Conservation (phyloP, 768 basidiomycete genomes). For the Tylopilus cervinicoccineus region DNA sequence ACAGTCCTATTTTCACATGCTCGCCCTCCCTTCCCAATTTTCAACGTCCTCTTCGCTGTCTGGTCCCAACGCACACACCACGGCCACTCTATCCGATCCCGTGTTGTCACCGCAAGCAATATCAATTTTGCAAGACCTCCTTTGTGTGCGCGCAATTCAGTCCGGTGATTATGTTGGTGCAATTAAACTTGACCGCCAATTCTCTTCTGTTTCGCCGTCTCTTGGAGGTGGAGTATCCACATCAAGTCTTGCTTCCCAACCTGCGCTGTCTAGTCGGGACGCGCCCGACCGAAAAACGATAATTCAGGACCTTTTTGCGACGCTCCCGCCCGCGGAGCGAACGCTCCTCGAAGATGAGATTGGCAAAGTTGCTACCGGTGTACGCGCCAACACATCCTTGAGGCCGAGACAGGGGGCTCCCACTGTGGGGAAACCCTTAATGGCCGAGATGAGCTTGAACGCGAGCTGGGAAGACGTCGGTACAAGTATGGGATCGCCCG, state of each 20-base stretch:
- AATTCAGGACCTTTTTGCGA: slow-evolving; percentile 64
- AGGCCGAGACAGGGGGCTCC: slow-evolving; percentile 3
- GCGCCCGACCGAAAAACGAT: slow-evolving; percentile 54
- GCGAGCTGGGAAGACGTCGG: slow-evolving; percentile 65
- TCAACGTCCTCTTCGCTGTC: slow-evolving; percentile 30
- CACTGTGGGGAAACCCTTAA: slow-evolving; percentile 20
- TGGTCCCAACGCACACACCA: background rate
- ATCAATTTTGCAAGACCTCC: slow-evolving; percentile 68
- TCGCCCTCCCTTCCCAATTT: slow-evolving; percentile 50
- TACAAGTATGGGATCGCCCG: slow-evolving; percentile 15
- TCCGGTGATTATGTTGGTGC: slow-evolving; percentile 68
- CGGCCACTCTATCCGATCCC: background rate
- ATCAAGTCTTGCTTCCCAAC: slow-evolving; percentile 26
- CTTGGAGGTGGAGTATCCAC: slow-evolving; percentile 5
- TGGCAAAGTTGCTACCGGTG: slow-evolving; percentile 31
- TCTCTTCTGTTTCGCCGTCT: slow-evolving; percentile 41
- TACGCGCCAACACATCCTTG: slow-evolving; percentile 9
- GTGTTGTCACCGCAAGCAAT: slow-evolving; percentile 44
- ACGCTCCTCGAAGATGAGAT: slow-evolving; percentile 59
- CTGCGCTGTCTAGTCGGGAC: slow-evolving; percentile 20
- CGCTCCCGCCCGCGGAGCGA: slow-evolving; percentile 62
- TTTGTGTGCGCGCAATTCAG: slow-evolving; percentile 74
- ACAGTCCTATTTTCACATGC: slow-evolving; percentile 50
- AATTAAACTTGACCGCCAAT: slow-evolving; percentile 68
- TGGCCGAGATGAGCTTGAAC: slow-evolving; percentile 39